phyloP scores from a whole-genome alignment of 2,329 filamentous ascomycete species.

The Lecanicillium sp. region DNA sequence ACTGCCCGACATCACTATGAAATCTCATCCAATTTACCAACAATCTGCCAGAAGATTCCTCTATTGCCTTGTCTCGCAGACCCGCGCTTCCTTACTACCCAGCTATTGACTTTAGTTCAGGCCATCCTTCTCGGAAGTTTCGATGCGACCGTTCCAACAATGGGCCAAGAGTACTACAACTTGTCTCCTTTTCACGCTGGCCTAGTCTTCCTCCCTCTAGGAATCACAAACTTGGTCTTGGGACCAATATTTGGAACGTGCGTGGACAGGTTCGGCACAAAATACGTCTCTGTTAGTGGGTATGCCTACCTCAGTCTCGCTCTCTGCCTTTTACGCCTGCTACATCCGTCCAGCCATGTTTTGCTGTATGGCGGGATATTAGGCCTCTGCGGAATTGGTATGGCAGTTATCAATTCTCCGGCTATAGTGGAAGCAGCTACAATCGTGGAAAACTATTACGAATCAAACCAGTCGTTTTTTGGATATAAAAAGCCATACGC shows the following conservation, averaged over 20 bases:
- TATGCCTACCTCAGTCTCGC: not conserved
- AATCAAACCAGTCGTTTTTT: not conserved
- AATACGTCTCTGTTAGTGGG: not conserved
- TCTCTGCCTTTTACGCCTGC: not conserved
- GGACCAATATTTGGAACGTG: not conserved
- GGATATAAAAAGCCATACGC: not conserved
- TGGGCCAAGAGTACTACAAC: not conserved
- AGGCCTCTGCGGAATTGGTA: not conserved
- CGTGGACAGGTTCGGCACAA: not conserved
- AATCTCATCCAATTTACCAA: not conserved
- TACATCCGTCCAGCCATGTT: not conserved
- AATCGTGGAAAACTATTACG: constrained; percentile 1
- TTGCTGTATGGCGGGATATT: not conserved
- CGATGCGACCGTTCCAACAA: not conserved
- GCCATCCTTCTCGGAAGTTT: not conserved
- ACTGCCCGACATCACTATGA: not conserved
- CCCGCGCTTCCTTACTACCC: not conserved
- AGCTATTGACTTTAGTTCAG: not conserved
- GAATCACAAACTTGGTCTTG: not conserved
- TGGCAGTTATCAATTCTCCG: not conserved
- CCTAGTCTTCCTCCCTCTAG: not conserved
- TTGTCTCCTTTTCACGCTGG: not conserved
- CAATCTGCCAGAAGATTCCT: not conserved
- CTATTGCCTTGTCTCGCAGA: not conserved
- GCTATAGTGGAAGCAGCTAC: not conserved